Base-by-base conservation (phyloP, 176 grass and related monocot species). In the Areca catechu region DNA sequence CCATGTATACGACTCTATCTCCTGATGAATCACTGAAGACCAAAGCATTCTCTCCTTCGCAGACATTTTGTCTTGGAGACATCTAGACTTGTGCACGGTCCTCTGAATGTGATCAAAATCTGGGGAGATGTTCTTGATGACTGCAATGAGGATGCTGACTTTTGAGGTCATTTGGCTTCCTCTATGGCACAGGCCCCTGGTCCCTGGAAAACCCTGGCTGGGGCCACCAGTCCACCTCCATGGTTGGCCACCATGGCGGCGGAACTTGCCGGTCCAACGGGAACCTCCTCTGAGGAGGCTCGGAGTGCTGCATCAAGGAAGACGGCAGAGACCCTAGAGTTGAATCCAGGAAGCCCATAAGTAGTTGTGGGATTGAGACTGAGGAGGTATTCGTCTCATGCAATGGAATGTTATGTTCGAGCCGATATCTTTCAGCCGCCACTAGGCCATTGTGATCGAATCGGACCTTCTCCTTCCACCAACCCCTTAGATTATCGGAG, bases 381-480 rank as follows among this genome's bases (percentile, higher is more conserved):
- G 2, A 5, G 15, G 2, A 5, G 15, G 27, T 2, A 19, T 16
- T 19, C 3, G n/a, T 34, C 30, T 7, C 5, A 29, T 29, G 27
- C 59, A 0, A 19, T 5, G 16, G 25, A 5, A 15, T 3, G 18
- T 28, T 10, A 19, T 61, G 28, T 12, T 61, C 18, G 1, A 21
- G 28, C n/a, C 7, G 30, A 19, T 47, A 43, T 19, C 4, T 20
- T 2, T 43, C 29, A 0, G 34, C 5, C 28, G 58, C 58, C 1
- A 18, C 28, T 7, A 9, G 58, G 17, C 58, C 58, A 10, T 61
- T 47, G 6, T 19, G 17, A 4, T 61, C 59, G 14, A 61, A 61
- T 3, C 28, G 28, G 5, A 61, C 59, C 18, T 61, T 61, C n/a
- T 61, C 59, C 59, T 61, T 61, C 59, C 59, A 61, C 59, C 59